Conservation (phyloP, 352 stramenopile genomes). For the Globisporangium splendens region DNA sequence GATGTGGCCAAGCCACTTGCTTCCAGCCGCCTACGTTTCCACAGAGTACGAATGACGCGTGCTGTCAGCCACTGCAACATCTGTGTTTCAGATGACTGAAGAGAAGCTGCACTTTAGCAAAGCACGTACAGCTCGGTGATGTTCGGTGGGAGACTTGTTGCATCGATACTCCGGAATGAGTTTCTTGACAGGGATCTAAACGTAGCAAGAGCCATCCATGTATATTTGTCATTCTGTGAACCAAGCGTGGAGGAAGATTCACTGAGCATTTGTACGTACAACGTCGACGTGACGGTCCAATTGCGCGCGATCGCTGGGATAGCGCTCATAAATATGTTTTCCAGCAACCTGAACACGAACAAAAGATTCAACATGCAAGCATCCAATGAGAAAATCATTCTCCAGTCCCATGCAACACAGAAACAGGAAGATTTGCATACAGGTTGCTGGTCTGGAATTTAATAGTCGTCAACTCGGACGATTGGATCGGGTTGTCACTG, state of each 20-base stretch:
- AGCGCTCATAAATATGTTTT: slow-evolving; percentile 7
- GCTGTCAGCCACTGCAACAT: not conserved
- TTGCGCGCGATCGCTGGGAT: slow-evolving; percentile 11
- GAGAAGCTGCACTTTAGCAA: too few relatives aligned
- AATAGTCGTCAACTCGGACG: slow-evolving; percentile 11
- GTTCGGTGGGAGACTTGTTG: slow-evolving; percentile 1
- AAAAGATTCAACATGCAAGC: not conserved
- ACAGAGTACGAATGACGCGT: not conserved
- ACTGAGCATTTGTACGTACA: slow-evolving; percentile 2
- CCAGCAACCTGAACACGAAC: slow-evolving; percentile 4
- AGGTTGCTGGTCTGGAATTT: slow-evolving; percentile 12
- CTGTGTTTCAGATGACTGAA: not conserved
- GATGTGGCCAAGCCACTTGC: slow-evolving; percentile 1
- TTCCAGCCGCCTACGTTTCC: slow-evolving; percentile 8
- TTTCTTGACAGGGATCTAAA: slow-evolving; percentile 14
- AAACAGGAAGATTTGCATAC: slow-evolving; percentile 1
- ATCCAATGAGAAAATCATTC: too few relatives aligned
- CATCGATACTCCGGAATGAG: not conserved
- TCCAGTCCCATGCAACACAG: too few relatives aligned
- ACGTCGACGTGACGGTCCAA: slow-evolving; percentile 11
- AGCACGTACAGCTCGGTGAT: slow-evolving; percentile 9
- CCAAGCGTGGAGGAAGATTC: not conserved
- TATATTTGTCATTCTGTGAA: too few relatives aligned
- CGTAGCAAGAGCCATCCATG: not conserved
- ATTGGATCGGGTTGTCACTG: slow-evolving; percentile 14